Evolutionary conservation across 805 yeast genomes (phyloP).

Genomic region (Maudiozyma barnettii): DNA sequence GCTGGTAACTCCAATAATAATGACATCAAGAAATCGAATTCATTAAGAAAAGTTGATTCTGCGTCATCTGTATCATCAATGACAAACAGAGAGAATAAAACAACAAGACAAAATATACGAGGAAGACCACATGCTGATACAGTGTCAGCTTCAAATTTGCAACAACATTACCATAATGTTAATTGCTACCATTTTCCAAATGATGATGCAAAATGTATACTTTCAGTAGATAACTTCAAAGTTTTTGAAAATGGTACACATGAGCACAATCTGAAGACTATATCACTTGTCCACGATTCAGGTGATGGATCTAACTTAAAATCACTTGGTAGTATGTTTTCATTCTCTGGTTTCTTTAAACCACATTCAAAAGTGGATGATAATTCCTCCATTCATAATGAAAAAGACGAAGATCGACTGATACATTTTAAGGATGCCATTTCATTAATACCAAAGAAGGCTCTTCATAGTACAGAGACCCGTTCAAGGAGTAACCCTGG

Average conservation of each 20-base stretch:
- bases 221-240: conserved; percentile 19
- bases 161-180: conserved; percentile 3
- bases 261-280: conserved; percentile 21
- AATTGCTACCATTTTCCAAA: conserved; percentile 1
- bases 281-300: conserved; percentile 10
- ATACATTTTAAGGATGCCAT: conserved; percentile 7
- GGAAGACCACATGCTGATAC: conserved; percentile 19
- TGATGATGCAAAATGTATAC: conserved; percentile 11
- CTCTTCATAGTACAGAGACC: not conserved
- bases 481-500: not conserved
- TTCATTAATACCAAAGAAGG: conserved; percentile 9
- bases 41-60: conserved; percentile 7
- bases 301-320: not conserved
- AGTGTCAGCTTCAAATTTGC: conserved; percentile 15
- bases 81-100: not conserved
- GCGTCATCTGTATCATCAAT: conserved; percentile 3
- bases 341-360: conserved; percentile 19
- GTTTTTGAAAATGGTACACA: conserved; percentile 25
- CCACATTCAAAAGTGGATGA: conserved; percentile 9
- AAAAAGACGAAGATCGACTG: conserved; percentile 3
- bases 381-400: not conserved
- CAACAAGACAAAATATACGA: conserved; percentile 1
- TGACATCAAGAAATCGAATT: conserved; percentile 3
- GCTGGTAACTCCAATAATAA: not conserved
- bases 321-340: conserved; percentile 9